Evolutionary conservation across 2,329 filamentous ascomycete genomes (phyloP).

Genomic region (Tolypocladium endophyticum): DNA sequence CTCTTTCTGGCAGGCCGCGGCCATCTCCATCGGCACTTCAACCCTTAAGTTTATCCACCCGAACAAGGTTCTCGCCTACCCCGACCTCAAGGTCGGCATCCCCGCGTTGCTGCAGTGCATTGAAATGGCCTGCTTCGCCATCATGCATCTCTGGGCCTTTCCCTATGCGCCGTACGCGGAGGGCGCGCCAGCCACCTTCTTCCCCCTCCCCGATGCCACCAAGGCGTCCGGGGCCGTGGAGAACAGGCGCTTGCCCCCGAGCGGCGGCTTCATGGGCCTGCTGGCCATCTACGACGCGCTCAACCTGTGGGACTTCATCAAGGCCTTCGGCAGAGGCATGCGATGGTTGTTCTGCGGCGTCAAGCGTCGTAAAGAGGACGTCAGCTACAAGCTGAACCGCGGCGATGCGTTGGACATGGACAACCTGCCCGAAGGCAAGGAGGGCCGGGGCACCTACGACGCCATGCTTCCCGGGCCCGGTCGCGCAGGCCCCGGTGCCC

Average conservation of each 20-base stretch:
- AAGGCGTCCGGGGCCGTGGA: conserved; percentile 28
- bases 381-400: conserved; percentile 30
- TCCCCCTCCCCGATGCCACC: conserved; percentile 31
- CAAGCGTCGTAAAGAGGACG: conserved; percentile 44
- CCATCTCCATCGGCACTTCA: conserved; percentile 42
- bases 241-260: conserved; percentile 38
- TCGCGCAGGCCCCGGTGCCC: background rate
- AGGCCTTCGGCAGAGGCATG: conserved; percentile 65
- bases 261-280: conserved; percentile 54
- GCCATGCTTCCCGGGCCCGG: conserved; percentile 7
- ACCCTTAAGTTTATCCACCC: conserved; percentile 52
- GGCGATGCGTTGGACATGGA: conserved; percentile 26
- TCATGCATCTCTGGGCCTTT: conserved; percentile 77
- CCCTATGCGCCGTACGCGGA: conserved; percentile 60
- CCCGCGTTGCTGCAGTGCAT: conserved; percentile 68
- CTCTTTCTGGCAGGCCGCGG: conserved; percentile 69
- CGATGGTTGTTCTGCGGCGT: conserved; percentile 73
- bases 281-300: conserved; percentile 60
- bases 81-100: conserved; percentile 72
- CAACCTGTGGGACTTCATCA: conserved; percentile 75
- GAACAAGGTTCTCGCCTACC: conserved; percentile 51
- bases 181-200: conserved; percentile 32
- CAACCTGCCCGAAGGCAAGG: conserved; percentile 21
- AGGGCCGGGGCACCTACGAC: conserved; percentile 9
- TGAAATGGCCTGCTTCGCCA: conserved; percentile 73